Base-by-base conservation (phyloP, 2,329 filamentous ascomycete genomes). In the Pseudodiploospora longispora region DNA sequence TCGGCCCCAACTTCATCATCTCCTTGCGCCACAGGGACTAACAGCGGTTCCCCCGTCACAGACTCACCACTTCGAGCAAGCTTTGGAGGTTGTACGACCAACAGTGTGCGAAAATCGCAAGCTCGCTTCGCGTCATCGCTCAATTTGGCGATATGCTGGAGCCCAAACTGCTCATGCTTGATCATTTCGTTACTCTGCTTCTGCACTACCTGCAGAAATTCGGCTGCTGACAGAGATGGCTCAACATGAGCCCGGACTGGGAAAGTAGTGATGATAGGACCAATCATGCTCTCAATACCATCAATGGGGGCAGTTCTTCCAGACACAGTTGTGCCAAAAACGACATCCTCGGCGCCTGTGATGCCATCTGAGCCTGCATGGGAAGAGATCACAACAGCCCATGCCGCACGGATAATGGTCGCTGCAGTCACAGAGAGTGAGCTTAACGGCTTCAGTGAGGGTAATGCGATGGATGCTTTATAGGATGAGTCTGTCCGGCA, bases 271-370 rank as follows among this genome's bases (percentile, higher is more conserved):
- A 43, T 43, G 6, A 36, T 43, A 27, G 42, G 42, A 12, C 36
- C 42, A 4, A 32, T 30, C 12, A 43, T 39, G 10, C 33, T 27
- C n/a, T 43, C 36, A 29, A 43, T 43, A 8, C 36, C 42, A 27
- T 10, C 5, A 12, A 43, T 27, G 6, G 42, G 42, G 6, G 42
- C 42, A 34, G 27, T 38, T n/a, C 42, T 30, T 5, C 42, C 42
- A 34, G 42, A 33, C 8, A 43, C 36, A n/a, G 42, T 43, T 6
- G 35, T 27, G 30, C 42, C 42, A 33, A 43, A 43, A 12, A 43
- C 29, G 27, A 39, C 36, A 33, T 43, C 42, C 19, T 19, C 19
- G 19, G 19, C 19, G 19, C 19, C 19, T 19, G 19, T 19, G 19
- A 19, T 19, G 19, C 19, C 19, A n/a, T 43, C n/a, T 8, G 42